phyloP scores from a whole-genome alignment of 495 filamentous ascomycete genomes.

The Aspergillus conjunctus region DNA sequence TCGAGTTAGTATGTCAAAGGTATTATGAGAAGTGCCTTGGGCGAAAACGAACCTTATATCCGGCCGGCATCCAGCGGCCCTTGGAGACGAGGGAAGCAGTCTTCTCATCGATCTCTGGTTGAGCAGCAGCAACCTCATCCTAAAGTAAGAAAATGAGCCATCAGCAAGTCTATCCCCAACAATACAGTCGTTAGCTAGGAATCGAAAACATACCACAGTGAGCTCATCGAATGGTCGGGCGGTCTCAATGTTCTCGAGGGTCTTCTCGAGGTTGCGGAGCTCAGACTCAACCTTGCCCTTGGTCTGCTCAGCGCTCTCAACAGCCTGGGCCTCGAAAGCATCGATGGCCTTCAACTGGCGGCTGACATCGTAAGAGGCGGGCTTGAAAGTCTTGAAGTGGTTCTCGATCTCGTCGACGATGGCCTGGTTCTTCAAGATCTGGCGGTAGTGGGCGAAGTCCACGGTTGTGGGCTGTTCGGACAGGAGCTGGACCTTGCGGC shows the following conservation, averaged over 20 bases:
- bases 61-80: constrained; percentile 95
- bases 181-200: not conserved
- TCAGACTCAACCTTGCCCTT: constrained; percentile 93
- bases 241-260: constrained; percentile 94
- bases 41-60: constrained; percentile 84
- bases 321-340: constrained; percentile 92
- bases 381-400: constrained; percentile 87
- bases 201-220: constrained; percentile 81
- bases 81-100: constrained; percentile 89
- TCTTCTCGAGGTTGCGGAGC: constrained; percentile 87
- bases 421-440: constrained; percentile 87
- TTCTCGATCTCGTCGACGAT: constrained; percentile 96
- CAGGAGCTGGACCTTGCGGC: constrained; percentile 83
- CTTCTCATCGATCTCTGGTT: constrained; percentile 94
- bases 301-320: constrained; percentile 95
- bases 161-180: constrained; percentile 8
- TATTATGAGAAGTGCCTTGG: not conserved
- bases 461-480: constrained; percentile 76
- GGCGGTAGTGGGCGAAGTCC: constrained; percentile 93
- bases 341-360: constrained; percentile 97
- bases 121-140: constrained; percentile 92
- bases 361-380: constrained; percentile 81
- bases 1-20: not conserved
- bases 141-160: constrained; percentile 39
- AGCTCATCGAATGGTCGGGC: constrained; percentile 95